Base-by-base conservation (phyloP, 2,329 filamentous ascomycete species). In the Sphaerulina vaccinii region DNA sequence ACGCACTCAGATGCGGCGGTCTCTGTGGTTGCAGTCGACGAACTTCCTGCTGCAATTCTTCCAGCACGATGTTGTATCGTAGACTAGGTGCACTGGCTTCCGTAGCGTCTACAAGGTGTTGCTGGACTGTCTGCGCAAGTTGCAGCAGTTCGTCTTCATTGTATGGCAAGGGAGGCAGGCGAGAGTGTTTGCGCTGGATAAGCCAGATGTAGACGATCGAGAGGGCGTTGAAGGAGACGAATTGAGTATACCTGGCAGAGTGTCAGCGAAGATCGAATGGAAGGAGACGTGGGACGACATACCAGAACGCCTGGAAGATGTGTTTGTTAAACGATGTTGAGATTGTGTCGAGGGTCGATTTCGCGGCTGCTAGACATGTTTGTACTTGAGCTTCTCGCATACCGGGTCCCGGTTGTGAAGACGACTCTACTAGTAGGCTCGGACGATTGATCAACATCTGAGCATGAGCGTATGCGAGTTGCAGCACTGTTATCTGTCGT, bases 361-460 rank as follows among this genome's bases (percentile, higher is more conserved):
- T 71, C 7, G 78, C 77, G 1, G 78, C 77, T 13, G 68, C 65
- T 2, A 81, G 65, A 51, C 78, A 81, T 1, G 74, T 70, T 0
- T 68, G 58, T 0, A 79, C 68, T 35, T 73, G 71, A 2, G 63
- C 58, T n/a, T 58, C 29, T 56, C 71, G 70, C 7, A 58, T 9
- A 2, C 52, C 45, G 9, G 46, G 41, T 7, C 46, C 41, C 7
- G 36, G n/a, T n/a, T n/a, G n/a, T n/a, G n/a, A n/a, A n/a, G n/a
- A 37, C 8, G 55, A 58, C 19, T 68, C 68, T 0, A 83, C 69
- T 0, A 83, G 70, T 38, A 82, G 79, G 35, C 49, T 55, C 0
- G 78, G 75, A 0, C 81, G 74, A 40, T 79, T 81, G 5, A 78
- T 74, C 15, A 83, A 73, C 61, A 84, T 79, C 7, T 79, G 70